A percentile compares a stretch with the other conserved stretches of the same genome.
These are phyloP conservation scores for Bondarzewia mesenterica DNA, from an alignment of 1,284 basidiomycete species.

Conservation along the genomic window DNA sequence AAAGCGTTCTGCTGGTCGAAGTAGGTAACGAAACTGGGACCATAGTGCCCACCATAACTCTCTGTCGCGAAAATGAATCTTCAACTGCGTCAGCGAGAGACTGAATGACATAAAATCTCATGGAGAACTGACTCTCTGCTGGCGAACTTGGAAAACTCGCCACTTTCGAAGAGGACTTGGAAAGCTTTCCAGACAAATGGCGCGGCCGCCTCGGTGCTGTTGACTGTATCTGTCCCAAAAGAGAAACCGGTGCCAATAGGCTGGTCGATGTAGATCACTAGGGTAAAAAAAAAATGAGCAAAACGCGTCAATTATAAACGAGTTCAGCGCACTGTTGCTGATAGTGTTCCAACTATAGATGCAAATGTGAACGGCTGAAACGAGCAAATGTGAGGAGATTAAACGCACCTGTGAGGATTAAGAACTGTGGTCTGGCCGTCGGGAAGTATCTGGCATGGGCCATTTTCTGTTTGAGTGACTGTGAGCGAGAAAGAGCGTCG, in stretches of 20 bases:
- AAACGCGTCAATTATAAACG: not conserved
- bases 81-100: not conserved
- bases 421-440: slow-evolving; percentile 42
- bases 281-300: not conserved
- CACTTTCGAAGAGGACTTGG: slow-evolving; percentile 45
- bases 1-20: slow-evolving; percentile 59
- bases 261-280: slow-evolving; percentile 67
- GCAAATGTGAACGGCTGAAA: not conserved
- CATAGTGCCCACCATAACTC: slow-evolving; percentile 66
- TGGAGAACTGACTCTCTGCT: slow-evolving; percentile 35
- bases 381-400: not conserved
- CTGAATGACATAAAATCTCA: not conserved
- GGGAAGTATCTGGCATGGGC: slow-evolving; percentile 49
- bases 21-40: slow-evolving; percentile 54
- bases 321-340: slow-evolving; percentile 40
- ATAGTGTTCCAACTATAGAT: slow-evolving; percentile 57
- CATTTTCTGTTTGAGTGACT: slow-evolving; percentile 33
- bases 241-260: slow-evolving; percentile 67
- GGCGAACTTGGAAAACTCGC: slow-evolving; percentile 47
- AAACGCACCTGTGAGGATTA: slow-evolving; percentile 23
- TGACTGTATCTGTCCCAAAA: slow-evolving; percentile 44
- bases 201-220: slow-evolving; percentile 45
- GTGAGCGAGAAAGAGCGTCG: not conserved
- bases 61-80: slow-evolving; percentile 43
- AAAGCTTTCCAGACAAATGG: slow-evolving; percentile 55